These are phyloP conservation scores for Samsoniella hepiali DNA, from an alignment of 2,329 filamentous ascomycete species.

Conservation along the genomic window DNA sequence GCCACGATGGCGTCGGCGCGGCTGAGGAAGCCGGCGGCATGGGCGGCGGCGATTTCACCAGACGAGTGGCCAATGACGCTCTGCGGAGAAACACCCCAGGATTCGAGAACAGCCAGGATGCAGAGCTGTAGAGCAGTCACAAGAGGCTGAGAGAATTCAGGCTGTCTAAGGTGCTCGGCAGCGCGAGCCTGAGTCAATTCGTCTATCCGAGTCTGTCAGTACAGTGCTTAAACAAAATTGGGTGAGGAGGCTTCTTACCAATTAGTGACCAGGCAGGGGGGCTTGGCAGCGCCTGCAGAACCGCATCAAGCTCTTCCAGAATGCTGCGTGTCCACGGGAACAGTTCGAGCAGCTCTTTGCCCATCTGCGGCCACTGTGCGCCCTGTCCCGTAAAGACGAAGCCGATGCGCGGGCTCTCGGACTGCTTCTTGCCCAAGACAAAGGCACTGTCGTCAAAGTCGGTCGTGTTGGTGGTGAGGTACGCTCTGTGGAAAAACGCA, in stretches of 20 bases:
- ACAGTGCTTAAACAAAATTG: background rate
- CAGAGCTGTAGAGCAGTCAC: conserved; percentile 43
- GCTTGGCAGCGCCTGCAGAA: conserved; percentile 8
- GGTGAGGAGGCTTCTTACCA: background rate
- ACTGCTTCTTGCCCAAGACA: conserved; percentile 7
- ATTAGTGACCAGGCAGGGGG: conserved; percentile 17
- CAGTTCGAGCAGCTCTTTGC: conserved; percentile 21
- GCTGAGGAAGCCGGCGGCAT: conserved; percentile 24
- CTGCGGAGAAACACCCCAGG: conserved; percentile 29
- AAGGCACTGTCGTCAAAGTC: background rate
- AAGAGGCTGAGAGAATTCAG: conserved; percentile 38
- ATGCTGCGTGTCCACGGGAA: conserved; percentile 16
- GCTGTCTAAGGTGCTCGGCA: background rate
- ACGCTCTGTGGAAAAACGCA: conserved; percentile 24
- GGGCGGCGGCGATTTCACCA: conserved; percentile 40
- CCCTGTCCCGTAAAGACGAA: conserved; percentile 31
- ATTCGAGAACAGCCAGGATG: conserved; percentile 36
- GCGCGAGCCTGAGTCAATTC: conserved; percentile 10
- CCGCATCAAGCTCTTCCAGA: conserved; percentile 19
- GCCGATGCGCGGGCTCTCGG: conserved; percentile 14
- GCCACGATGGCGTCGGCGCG: conserved; percentile 28
- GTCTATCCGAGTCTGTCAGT: background rate
- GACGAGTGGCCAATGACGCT: conserved; percentile 37
- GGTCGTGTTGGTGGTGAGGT: conserved; percentile 18
- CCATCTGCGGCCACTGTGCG: conserved; percentile 25